Conservation (phyloP, 2,329 filamentous ascomycete species). For the Cercospora sojina region DNA sequence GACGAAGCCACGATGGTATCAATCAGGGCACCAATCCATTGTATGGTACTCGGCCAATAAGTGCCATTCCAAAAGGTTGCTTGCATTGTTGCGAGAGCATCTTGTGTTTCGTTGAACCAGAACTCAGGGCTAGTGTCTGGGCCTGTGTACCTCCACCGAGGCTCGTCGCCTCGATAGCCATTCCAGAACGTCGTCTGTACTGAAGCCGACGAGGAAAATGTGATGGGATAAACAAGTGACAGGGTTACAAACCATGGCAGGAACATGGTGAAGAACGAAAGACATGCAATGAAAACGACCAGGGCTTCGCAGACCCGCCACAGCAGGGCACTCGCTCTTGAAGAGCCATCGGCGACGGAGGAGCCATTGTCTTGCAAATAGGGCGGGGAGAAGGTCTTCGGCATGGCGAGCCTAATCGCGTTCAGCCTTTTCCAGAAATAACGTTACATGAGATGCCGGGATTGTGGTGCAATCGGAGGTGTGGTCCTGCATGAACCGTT, state of each 20-base stretch:
- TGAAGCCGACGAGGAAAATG: background rate
- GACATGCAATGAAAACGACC: conserved; percentile 11
- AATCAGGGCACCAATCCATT: conserved; percentile 36
- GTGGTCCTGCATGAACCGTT: conserved; percentile 4
- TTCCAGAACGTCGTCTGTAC: conserved; percentile 20
- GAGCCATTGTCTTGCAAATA: background rate
- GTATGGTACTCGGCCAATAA: conserved; percentile 28
- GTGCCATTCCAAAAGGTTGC: conserved; percentile 35
- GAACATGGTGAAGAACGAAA: conserved; percentile 19
- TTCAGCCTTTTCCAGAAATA: conserved; percentile 6
- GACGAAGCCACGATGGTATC: conserved; percentile 28
- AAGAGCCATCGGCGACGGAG: background rate
- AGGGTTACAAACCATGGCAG: conserved; percentile 7
- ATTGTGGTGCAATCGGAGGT: background rate
- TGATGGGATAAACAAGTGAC: background rate
- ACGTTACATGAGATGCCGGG: conserved; percentile 1
- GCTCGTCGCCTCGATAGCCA: conserved; percentile 13
- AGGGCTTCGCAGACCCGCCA: conserved; percentile 4
- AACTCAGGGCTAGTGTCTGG: conserved; percentile 19
- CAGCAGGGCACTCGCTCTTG: background rate
- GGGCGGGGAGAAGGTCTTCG: background rate
- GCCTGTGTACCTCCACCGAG: conserved; percentile 25
- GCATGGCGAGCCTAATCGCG: conserved; percentile 5
- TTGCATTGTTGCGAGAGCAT: conserved; percentile 33
- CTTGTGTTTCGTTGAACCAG: conserved; percentile 34